phyloP scores from a whole-genome alignment of 352 stramenopile species.

The Phytophthora podocarpi region DNA sequence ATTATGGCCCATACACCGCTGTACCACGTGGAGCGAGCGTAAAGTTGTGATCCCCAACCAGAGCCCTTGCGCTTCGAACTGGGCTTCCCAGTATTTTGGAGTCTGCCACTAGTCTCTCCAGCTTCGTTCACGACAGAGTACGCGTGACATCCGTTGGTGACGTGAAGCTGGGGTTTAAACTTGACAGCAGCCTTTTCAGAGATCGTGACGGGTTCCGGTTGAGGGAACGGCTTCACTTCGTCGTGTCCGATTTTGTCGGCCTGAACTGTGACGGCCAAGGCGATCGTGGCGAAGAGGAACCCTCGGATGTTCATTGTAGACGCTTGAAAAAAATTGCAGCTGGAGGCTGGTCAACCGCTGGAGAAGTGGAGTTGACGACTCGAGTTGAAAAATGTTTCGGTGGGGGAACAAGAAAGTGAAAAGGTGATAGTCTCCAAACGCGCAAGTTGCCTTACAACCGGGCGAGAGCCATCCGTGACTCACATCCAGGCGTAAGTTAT shows the following conservation, averaged over 20 bases:
- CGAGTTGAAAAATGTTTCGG: conserved; percentile 9
- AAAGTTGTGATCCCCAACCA: conserved; percentile 28
- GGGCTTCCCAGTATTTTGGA: conserved; percentile 32
- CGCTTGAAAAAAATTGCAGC: no score
- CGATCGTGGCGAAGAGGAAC: background rate
- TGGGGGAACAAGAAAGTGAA: no score
- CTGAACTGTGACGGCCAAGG: background rate
- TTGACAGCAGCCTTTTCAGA: conserved; percentile 11
- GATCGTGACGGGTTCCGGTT: conserved; percentile 12
- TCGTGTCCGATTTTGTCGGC: conserved; percentile 11
- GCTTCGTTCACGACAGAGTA: conserved; percentile 37
- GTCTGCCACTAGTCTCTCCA: conserved; percentile 34
- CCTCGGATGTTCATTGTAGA: conserved; percentile 1
- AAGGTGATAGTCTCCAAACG: no score
- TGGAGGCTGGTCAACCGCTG: background rate
- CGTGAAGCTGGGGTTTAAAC: no score
- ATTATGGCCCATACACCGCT: conserved; percentile 34
- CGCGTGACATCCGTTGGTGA: conserved; percentile 34
- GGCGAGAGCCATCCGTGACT: no score
- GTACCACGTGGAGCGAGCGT: conserved; percentile 27
- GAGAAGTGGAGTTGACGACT: background rate
- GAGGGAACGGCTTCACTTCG: conserved; percentile 5
- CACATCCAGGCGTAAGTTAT: no score
- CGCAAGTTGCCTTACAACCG: no score
- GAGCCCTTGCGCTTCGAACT: conserved; percentile 32